Conservation (phyloP, 331 rosid genomes). For the Rosa hybrid region DNA sequence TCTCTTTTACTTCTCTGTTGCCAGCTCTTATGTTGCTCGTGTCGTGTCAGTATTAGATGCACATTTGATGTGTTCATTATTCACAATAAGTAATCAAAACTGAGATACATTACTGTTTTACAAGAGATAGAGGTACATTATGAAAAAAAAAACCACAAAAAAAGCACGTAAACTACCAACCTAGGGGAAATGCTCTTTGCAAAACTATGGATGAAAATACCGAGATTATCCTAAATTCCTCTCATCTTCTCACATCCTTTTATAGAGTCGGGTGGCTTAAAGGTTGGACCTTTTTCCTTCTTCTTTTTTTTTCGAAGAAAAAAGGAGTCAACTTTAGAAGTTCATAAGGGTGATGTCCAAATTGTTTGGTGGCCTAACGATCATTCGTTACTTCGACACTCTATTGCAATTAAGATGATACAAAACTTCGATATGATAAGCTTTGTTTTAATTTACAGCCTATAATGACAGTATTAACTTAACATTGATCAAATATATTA, state of each 20-base stretch:
- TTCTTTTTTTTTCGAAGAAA: background rate
- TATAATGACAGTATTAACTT: slow-evolving; percentile 1
- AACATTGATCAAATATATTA: background rate
- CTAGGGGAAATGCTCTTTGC: background rate
- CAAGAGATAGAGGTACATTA: background rate
- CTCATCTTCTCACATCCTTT: background rate
- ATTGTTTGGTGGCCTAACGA: background rate
- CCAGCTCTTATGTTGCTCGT: background rate
- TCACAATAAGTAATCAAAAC: background rate
- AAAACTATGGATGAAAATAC: background rate
- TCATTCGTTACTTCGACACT: background rate
- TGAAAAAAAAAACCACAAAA: background rate
- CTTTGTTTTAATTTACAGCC: background rate
- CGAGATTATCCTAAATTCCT: background rate
- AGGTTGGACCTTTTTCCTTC: background rate
- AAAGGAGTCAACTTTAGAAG: too few species aligned
- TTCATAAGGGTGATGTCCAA: too few species aligned
- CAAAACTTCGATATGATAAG: background rate
- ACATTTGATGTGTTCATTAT: background rate
- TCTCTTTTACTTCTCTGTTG: background rate
- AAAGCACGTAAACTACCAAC: background rate
- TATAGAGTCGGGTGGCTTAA: background rate
- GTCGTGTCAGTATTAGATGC: background rate
- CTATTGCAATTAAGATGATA: background rate
- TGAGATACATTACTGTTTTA: background rate